Evolutionary conservation across 768 basidiomycete genomes (phyloP).

Genomic region (Suillus occidentalis): DNA sequence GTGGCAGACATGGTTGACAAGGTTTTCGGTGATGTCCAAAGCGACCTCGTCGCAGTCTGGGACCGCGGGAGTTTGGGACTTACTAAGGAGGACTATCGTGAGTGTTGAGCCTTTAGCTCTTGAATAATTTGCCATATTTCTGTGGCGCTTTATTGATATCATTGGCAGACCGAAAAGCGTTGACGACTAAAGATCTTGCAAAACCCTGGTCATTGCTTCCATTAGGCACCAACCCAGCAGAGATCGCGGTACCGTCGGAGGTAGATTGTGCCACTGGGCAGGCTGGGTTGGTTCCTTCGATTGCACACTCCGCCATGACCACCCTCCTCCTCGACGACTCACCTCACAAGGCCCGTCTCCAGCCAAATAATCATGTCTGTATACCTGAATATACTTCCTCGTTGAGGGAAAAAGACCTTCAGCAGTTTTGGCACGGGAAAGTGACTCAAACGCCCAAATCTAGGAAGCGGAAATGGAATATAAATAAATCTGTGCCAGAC

Average conservation of each 20-base stretch:
- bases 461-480: constrained; percentile 8
- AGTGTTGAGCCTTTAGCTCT: constrained; percentile 34
- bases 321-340: constrained; percentile 57
- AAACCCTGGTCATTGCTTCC: constrained; percentile 61
- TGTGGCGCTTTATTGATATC: not conserved
- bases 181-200: constrained; percentile 74
- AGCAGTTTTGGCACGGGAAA: constrained; percentile 20
- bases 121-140: not conserved
- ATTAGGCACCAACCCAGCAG: constrained; percentile 10
- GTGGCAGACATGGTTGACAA: constrained; percentile 72
- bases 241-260: not conserved
- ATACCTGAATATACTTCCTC: constrained; percentile 62
- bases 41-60: constrained; percentile 65
- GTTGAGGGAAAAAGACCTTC: constrained; percentile 42
- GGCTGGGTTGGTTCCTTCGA: not conserved
- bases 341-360: constrained; percentile 55
- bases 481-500: not conserved
- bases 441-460: too few relatives aligned
- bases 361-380: constrained; percentile 83
- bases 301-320: constrained; percentile 42
- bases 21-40: constrained; percentile 48
- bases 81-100: constrained; percentile 60
- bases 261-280: not conserved
- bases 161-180: constrained; percentile 18
- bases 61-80: constrained; percentile 78